phyloP scores from a whole-genome alignment of 2,329 filamentous ascomycete species.

The Cyphellophora attinorum region DNA sequence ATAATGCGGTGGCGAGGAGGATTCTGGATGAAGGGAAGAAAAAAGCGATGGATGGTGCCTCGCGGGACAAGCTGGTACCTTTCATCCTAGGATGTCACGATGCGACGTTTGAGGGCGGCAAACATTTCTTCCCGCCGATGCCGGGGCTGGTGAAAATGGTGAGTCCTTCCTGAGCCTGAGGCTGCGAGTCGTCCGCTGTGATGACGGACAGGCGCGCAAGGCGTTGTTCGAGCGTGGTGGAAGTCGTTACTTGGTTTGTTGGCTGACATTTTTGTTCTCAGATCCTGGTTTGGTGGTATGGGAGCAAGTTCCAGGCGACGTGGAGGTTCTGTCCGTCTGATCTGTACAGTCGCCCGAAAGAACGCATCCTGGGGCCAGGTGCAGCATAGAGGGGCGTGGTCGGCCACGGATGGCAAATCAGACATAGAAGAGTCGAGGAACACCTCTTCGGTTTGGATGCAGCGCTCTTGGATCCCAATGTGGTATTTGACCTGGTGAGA shows the following conservation, averaged over 20 bases:
- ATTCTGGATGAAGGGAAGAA: slow-evolving; percentile 9
- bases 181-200: too few species aligned
- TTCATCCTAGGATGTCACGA: slow-evolving; percentile 18
- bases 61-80: slow-evolving; percentile 8
- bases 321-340: slow-evolving; percentile 17
- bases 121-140: slow-evolving; percentile 7
- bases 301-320: slow-evolving; percentile 11
- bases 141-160: slow-evolving; percentile 10
- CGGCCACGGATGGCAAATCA: too few species aligned
- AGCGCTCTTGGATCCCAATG: too few species aligned
- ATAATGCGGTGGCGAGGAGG: slow-evolving; percentile 3
- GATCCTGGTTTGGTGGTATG: slow-evolving; percentile 13
- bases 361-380: neutral
- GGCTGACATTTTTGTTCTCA: too few species aligned
- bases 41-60: slow-evolving; percentile 8
- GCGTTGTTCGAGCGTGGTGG: too few species aligned
- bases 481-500: too few species aligned
- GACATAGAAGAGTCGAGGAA: too few species aligned
- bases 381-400: too few species aligned
- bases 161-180: too few species aligned
- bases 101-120: slow-evolving; percentile 14
- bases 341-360: slow-evolving; percentile 8
- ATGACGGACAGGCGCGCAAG: too few species aligned
- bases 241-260: too few species aligned
- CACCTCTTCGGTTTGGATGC: too few species aligned